These are phyloP conservation scores for Xylaria polymorpha DNA, from an alignment of 2,329 filamentous ascomycete genomes.

Conservation along the genomic window DNA sequence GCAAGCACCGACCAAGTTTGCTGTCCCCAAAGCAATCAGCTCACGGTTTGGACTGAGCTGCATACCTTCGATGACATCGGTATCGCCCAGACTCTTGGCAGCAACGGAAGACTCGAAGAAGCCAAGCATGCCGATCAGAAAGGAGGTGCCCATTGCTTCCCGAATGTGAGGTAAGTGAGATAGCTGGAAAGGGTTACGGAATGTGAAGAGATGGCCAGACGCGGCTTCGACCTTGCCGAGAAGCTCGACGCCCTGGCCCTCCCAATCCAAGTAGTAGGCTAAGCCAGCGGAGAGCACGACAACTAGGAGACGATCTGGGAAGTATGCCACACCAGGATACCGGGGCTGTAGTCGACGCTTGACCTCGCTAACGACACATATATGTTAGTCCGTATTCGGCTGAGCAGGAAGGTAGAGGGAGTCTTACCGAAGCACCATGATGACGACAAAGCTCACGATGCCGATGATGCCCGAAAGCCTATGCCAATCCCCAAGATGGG, in stretches of 20 bases:
- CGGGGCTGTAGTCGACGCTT: slow-evolving; percentile 84
- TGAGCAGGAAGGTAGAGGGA: not conserved
- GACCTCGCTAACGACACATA: slow-evolving; percentile 68
- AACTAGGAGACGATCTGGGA: slow-evolving; percentile 91
- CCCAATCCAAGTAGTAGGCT: slow-evolving; percentile 81
- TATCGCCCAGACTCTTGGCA: slow-evolving; percentile 84
- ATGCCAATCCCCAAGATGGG: slow-evolving; percentile 75
- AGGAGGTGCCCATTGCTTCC: slow-evolving; percentile 88
- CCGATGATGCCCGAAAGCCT: slow-evolving; percentile 80
- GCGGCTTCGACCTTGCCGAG: slow-evolving; percentile 83
- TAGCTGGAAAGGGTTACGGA: slow-evolving; percentile 85
- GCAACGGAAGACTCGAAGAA: slow-evolving; percentile 98
- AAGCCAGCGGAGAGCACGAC: slow-evolving; percentile 87
- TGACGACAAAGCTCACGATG: slow-evolving; percentile 82
- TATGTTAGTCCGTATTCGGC: slow-evolving; percentile 23
- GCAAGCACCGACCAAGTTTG: slow-evolving; percentile 90
- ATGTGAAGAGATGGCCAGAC: slow-evolving; percentile 77
- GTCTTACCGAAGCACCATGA: slow-evolving; percentile 86
- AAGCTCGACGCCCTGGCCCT: slow-evolving; percentile 81
- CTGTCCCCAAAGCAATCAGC: slow-evolving; percentile 88
- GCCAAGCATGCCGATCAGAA: slow-evolving; percentile 93
- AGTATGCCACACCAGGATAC: slow-evolving; percentile 83
- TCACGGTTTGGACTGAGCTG: slow-evolving; percentile 91
- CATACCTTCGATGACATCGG: slow-evolving; percentile 79
- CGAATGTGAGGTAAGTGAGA: slow-evolving; percentile 84